Evolutionary conservation across 345 rosid species (phyloP).

Genomic region (Salix exigua): DNA sequence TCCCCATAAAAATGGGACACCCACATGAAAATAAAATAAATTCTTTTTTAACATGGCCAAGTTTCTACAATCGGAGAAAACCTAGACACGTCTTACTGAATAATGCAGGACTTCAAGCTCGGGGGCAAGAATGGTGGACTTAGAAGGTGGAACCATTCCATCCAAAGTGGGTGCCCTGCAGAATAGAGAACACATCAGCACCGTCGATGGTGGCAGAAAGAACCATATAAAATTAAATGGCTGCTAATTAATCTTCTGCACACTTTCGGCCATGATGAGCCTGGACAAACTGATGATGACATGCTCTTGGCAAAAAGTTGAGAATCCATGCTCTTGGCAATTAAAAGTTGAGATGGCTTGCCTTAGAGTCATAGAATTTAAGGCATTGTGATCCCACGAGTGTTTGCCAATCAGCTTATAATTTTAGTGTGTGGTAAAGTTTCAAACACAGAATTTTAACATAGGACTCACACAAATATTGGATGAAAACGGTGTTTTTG

Average conservation of each 20-base stretch:
- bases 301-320: too few species aligned
- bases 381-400: too few species aligned
- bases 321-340: not conserved
- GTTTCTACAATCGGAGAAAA: too few species aligned
- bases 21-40: too few species aligned
- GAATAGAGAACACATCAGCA: constrained; percentile 8
- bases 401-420: too few species aligned
- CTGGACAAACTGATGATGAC: constrained; percentile 54
- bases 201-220: constrained; percentile 1
- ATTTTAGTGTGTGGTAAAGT: too few species aligned
- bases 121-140: constrained; percentile 6
- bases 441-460: too few species aligned
- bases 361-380: constrained; percentile 88
- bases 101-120: not conserved
- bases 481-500: too few species aligned
- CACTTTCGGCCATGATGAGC: constrained; percentile 85
- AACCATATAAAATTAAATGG: not conserved
- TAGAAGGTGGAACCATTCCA: constrained; percentile 92
- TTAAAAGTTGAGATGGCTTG: constrained; percentile 32
- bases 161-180: constrained; percentile 92
- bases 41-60: too few species aligned
- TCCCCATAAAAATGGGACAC: too few species aligned
- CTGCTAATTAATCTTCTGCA: constrained; percentile 42
- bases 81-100: not conserved
- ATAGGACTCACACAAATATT: too few species aligned